phyloP scores from a whole-genome alignment of 306 rosid genomes.

The Cucurbita ficifolia region DNA sequence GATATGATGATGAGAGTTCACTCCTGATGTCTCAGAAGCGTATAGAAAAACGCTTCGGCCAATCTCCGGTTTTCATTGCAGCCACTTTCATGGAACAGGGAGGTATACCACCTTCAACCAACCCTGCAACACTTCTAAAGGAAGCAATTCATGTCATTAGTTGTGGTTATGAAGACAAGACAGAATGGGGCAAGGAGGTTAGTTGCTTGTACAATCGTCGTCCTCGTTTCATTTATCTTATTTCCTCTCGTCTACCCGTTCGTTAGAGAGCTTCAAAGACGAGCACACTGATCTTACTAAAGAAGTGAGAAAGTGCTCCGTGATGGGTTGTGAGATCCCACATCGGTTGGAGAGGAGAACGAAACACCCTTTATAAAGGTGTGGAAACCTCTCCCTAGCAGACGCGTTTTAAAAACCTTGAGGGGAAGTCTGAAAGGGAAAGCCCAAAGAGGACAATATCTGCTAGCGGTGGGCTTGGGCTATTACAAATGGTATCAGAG shows the following conservation, averaged over 20 bases:
- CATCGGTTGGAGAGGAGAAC: too few species aligned
- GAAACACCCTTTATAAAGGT: too few species aligned
- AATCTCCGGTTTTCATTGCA: constrained; percentile 92
- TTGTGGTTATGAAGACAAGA: constrained; percentile 97
- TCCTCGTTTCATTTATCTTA: neutral
- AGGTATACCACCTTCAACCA: constrained; percentile 93
- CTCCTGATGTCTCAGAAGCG: constrained; percentile 88
- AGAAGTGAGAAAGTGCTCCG: too few species aligned
- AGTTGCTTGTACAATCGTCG: neutral
- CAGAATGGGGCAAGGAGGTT: constrained; percentile 99
- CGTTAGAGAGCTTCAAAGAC: neutral
- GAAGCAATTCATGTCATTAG: constrained; percentile 99
- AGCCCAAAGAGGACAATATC: too few species aligned
- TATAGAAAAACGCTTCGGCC: constrained; percentile 97
- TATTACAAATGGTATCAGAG: too few species aligned
- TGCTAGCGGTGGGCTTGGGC: too few species aligned
- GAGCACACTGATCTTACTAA: neutral
- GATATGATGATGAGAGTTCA: constrained; percentile 90
- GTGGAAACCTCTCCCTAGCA: too few species aligned
- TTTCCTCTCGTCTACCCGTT: neutral
- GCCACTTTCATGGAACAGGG: constrained; percentile 98
- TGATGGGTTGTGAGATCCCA: too few species aligned
- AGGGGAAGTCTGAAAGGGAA: too few species aligned
- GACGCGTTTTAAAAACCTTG: too few species aligned
- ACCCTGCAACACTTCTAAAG: constrained; percentile 91